Evolutionary conservation across 768 basidiomycete genomes (phyloP), one percentile per base, ranked within the genome.

Genomic region (Phanerochaete sordida): DNA sequence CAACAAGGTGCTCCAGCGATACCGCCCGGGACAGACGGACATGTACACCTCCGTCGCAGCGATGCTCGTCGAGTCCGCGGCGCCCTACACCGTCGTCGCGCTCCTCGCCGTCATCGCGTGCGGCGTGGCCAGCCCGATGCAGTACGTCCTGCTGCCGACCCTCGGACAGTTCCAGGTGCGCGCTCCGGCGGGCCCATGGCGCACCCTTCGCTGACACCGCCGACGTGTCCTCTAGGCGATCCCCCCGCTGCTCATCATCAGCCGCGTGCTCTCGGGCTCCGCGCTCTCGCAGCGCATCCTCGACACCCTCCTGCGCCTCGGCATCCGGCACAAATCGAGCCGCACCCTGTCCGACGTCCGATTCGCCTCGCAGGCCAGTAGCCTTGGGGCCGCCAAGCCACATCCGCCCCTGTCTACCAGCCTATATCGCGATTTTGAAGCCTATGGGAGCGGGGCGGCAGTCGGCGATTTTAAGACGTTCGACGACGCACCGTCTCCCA

Each of bases 131-230:
- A 68, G 58, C 43, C 64, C 66, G 1, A 19, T 68, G 47, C 66
- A 68, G 46, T 64, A 64, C 35, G 66, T 64, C 1, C 48, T 69
- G 2, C 60, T 69, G 8, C 69, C 69, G 0, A 57, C 65, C 52
- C 56, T 70, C 21, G 65, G 69, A 1, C 69, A 70, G 51, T 27
- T 69, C 16, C 69, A 68, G 67, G 68, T 67, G 27, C 5, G 66
- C 48, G n/a, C 31, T n/a, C 35, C 24, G 12, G 8, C 13, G 12
- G 13, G 35, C 1, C n/a, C 30, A 27, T 5, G 5, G 16, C n/a
- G 43, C 13, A 21, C 35, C 16, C 21, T 6, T 26, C 35, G 5
- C n/a, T 6, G 2, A 2, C 19, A 15, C 13, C 5, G 8, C 31
- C 7, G 13, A 43, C 44, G 47, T 39, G 45, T 21, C 13, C 6